Percentiles rank a stretch among this genome's conserved stretches.
Evolutionary conservation across 2,329 filamentous ascomycete species (phyloP).

Genomic region (Lachnellula occidentalis): DNA sequence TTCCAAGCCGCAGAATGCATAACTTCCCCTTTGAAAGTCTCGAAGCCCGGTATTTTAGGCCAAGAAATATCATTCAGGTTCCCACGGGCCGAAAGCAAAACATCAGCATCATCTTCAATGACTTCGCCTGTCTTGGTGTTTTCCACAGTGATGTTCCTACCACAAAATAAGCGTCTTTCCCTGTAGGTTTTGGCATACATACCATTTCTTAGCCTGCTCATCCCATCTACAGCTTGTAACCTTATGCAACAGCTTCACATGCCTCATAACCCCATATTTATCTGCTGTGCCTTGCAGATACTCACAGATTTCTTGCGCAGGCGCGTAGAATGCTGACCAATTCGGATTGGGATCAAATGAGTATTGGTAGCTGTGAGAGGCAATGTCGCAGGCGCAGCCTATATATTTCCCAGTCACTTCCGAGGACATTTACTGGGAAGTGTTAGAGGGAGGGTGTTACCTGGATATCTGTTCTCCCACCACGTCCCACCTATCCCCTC

Average conservation of each 20-base stretch:
- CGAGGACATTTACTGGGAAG: too few relatives aligned
- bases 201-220: slow-evolving; percentile 41
- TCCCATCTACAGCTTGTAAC: slow-evolving; percentile 55
- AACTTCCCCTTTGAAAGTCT: slow-evolving; percentile 42
- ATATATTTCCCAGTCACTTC: not conserved
- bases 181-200: not conserved
- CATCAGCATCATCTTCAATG: slow-evolving; percentile 47
- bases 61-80: slow-evolving; percentile 61
- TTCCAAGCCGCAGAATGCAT: slow-evolving; percentile 60
- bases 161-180: not conserved
- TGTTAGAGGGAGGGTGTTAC: slow-evolving; percentile 1
- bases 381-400: slow-evolving; percentile 21
- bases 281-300: slow-evolving; percentile 60
- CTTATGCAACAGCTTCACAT: slow-evolving; percentile 48
- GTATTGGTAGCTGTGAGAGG: slow-evolving; percentile 55
- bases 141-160: slow-evolving; percentile 39
- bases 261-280: slow-evolving; percentile 60
- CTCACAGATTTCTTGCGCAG: slow-evolving; percentile 61
- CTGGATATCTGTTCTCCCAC: slow-evolving; percentile 43
- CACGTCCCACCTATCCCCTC: slow-evolving; percentile 48
- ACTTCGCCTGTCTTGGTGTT: slow-evolving; percentile 36
- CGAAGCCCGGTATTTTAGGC: slow-evolving; percentile 54
- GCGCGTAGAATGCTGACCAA: slow-evolving; percentile 64
- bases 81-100: slow-evolving; percentile 58
- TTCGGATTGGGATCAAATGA: slow-evolving; percentile 62